Percentiles rank a stretch among this genome's conserved stretches.
Evolutionary conservation across 192 early-diverging fungal species (phyloP).

Genomic region (Coemansia sp.): DNA sequence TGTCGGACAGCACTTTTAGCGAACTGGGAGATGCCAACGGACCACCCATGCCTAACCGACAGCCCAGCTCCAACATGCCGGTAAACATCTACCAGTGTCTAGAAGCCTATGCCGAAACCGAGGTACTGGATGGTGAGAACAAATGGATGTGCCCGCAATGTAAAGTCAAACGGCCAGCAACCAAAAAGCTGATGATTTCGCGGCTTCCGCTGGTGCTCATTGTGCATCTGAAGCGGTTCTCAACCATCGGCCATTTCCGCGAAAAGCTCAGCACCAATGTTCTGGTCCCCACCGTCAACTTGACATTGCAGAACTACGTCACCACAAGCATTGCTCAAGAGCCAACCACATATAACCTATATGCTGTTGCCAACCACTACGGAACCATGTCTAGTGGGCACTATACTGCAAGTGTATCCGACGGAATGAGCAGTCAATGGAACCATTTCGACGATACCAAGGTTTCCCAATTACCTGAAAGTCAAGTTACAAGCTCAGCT

Average conservation of each 20-base stretch:
- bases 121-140: conserved; percentile 87
- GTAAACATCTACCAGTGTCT: conserved; percentile 77
- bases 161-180: conserved; percentile 66
- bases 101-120: conserved; percentile 77
- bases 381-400: conserved; percentile 74
- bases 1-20: not conserved
- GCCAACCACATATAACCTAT: conserved; percentile 67
- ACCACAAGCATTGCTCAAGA: conserved; percentile 19
- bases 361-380: conserved; percentile 80
- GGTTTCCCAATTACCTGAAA: conserved; percentile 44
- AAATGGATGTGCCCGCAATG: conserved; percentile 88
- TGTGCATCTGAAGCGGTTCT: conserved; percentile 94
- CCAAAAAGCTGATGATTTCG: conserved; percentile 76
- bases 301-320: conserved; percentile 61
- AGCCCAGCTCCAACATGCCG: conserved; percentile 1
- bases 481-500: conserved; percentile 35
- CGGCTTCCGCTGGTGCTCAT: conserved; percentile 85
- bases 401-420: conserved; percentile 72
- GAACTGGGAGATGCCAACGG: not conserved
- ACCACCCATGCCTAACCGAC: not conserved
- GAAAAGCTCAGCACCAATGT: conserved; percentile 90
- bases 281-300: conserved; percentile 68
- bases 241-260: conserved; percentile 85
- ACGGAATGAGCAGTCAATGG: conserved; percentile 66
- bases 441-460: conserved; percentile 83